Evolutionary conservation across 2,329 filamentous ascomycete genomes (phyloP).

Genomic region (Didymellaceae sp.): DNA sequence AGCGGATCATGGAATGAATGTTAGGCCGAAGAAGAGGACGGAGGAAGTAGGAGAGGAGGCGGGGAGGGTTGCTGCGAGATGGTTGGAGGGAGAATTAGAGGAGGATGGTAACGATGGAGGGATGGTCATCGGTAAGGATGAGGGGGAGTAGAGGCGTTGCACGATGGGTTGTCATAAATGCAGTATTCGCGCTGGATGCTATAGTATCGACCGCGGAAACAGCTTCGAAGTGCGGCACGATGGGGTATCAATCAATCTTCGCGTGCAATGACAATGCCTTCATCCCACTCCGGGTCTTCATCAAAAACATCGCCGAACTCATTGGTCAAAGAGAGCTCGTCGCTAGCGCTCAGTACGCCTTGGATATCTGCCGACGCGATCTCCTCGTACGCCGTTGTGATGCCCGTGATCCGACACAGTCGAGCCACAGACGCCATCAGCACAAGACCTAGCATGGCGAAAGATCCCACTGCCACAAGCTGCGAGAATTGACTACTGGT

Average conservation of each 20-base stretch:
- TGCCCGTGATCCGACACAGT: conserved; percentile 49
- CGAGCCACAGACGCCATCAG: conserved; percentile 52
- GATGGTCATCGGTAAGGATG: background rate
- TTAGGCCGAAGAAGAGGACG: conserved; percentile 35
- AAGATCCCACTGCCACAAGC: conserved; percentile 53
- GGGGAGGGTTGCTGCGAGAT: conserved; percentile 45
- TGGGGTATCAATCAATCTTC: too few relatives aligned
- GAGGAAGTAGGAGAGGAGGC: conserved; percentile 39
- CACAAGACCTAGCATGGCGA: conserved; percentile 54
- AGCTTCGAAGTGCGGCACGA: too few relatives aligned
- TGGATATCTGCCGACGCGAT: conserved; percentile 51
- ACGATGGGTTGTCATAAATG: too few relatives aligned
- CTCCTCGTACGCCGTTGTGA: conserved; percentile 52
- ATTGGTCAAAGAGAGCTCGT: conserved; percentile 47
- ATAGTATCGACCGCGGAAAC: too few relatives aligned
- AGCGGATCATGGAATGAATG: conserved; percentile 53
- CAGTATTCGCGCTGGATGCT: too few relatives aligned
- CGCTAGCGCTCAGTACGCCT: conserved; percentile 52
- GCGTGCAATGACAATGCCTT: conserved; percentile 32
- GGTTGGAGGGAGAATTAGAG: conserved; percentile 31
- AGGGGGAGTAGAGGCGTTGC: background rate
- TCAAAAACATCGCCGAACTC: conserved; percentile 39
- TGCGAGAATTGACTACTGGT: conserved; percentile 51
- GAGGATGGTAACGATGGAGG: conserved; percentile 15
- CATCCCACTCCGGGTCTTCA: conserved; percentile 41